A percentile compares a stretch with the other conserved stretches of the same genome.
phyloP scores from a whole-genome alignment of 2,329 filamentous ascomycete genomes.

The Ploettnerulaceae sp. region DNA sequence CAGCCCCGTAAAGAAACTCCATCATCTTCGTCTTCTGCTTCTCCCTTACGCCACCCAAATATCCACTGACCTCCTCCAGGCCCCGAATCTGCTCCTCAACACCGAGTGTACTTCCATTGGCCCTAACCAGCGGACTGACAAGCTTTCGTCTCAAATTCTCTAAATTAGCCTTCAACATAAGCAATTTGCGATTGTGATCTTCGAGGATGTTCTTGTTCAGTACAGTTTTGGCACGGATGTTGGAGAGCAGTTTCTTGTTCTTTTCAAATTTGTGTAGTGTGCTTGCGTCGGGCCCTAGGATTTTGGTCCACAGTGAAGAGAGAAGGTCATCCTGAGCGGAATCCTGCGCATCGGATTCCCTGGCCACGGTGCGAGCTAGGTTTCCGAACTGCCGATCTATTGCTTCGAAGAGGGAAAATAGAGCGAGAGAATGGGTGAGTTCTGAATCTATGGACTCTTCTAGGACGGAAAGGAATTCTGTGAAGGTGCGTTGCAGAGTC shows the following conservation, averaged over 20 bases:
- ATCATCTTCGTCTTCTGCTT: conserved; percentile 79
- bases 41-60: conserved; percentile 70
- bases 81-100: conserved; percentile 84
- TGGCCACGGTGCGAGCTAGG: conserved; percentile 76
- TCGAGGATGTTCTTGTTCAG: conserved; percentile 82
- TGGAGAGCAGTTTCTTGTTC: conserved; percentile 74
- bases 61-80: conserved; percentile 71
- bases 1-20: conserved; percentile 65
- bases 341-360: conserved; percentile 78
- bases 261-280: conserved; percentile 87
- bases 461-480: conserved; percentile 78
- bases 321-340: conserved; percentile 76
- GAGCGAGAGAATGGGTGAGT: conserved; percentile 69
- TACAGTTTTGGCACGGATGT: conserved; percentile 77
- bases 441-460: conserved; percentile 87
- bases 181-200: conserved; percentile 78
- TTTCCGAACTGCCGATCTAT: conserved; percentile 90
- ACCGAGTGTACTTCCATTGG: conserved; percentile 62
- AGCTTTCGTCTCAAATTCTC: conserved; percentile 80
- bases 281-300: conserved; percentile 70
- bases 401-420: conserved; percentile 86
- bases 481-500: conserved; percentile 81
- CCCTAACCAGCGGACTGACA: conserved; percentile 74
- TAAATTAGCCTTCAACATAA: conserved; percentile 79
- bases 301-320: conserved; percentile 76